Percentiles rank a stretch among this genome's conserved stretches.
phyloP scores from a whole-genome alignment of 2,329 filamentous ascomycete species.

The Mollisiaceae sp. region DNA sequence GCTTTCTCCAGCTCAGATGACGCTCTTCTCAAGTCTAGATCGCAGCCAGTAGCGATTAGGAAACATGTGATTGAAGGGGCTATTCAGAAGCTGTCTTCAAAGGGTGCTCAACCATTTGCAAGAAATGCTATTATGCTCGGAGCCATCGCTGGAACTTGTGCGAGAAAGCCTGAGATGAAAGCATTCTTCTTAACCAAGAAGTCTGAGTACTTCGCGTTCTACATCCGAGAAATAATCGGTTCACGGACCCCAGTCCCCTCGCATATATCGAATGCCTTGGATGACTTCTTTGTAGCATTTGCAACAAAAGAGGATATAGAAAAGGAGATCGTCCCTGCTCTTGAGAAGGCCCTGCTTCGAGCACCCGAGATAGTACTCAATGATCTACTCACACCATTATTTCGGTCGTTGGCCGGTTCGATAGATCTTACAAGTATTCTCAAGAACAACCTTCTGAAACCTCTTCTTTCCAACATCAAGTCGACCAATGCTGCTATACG shows the following conservation, averaged over 20 bases:
- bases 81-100: constrained; percentile 71
- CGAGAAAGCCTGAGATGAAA: constrained; percentile 69
- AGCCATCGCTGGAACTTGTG: constrained; percentile 84
- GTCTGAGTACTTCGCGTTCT: constrained; percentile 79
- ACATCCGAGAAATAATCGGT: constrained; percentile 81
- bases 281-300: constrained; percentile 83
- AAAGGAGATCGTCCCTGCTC: constrained; percentile 75
- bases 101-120: constrained; percentile 65
- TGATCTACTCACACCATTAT: constrained; percentile 75
- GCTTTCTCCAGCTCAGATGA: constrained; percentile 63
- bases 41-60: neutral
- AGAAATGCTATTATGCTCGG: constrained; percentile 82
- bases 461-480: constrained; percentile 86
- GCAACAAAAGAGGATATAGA: constrained; percentile 75
- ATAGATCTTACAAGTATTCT: constrained; percentile 82
- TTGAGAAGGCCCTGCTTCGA: constrained; percentile 88
- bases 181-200: constrained; percentile 69
- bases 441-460: constrained; percentile 76
- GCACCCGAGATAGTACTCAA: constrained; percentile 88
- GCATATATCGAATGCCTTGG: constrained; percentile 74
- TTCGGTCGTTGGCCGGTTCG: constrained; percentile 68
- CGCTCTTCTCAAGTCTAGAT: too few species aligned
- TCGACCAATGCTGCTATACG: constrained; percentile 84
- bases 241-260: constrained; percentile 73
- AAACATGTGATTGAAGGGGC: constrained; percentile 50